Base-by-base conservation (phyloP, 768 basidiomycete genomes). In the Kondoa malvinella region DNA sequence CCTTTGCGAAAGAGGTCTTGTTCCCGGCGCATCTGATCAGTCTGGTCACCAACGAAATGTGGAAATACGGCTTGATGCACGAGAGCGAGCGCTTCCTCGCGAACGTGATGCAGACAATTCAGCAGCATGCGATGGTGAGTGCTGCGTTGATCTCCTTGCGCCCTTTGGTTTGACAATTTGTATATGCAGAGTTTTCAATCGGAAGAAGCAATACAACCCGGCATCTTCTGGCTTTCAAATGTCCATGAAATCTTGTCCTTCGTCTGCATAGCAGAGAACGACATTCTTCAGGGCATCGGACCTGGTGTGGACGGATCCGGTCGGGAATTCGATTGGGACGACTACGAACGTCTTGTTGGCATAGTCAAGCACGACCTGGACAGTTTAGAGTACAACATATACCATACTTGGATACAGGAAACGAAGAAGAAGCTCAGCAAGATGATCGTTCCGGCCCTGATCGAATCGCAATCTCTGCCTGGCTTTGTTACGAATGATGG, bases 211-310 rank as follows among this genome's bases (percentile, higher is more conserved):
- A 90, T 99, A 69, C 80, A 92, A 40, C 95, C 95, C 3, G 95
- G 95, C 50, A 88, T 97, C 72, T 99, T 89, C 82, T 99, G 95
- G 95, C 81, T 99, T n/a, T 96, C 95, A 33, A 99, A 99, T 74
- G 92, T 99, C 40, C 95, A 99, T 77, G 95, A 99, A 76, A 92
- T 97, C 85, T 82, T 97, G 33, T 99, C 95, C 3, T 99, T 97
- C 78, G 94, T 97, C 75, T 94, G 89, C 74, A 87, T 96, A 50
- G 95, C 95, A n/a, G 95, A 99, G 78, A 87, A 87, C 75, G 95
- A 99, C 78, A 95, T 96, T 85, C 82, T 91, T 8, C 91, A 97
- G 76, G 95, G 95, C 27, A 96, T 97, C 68, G 92, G 90, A 12
- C 94, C 94, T 0, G 92, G 92, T 56, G 89, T 89, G 78, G 92